phyloP scores from a whole-genome alignment of 192 early-diverging fungal genomes.

The Backusella westeae region DNA sequence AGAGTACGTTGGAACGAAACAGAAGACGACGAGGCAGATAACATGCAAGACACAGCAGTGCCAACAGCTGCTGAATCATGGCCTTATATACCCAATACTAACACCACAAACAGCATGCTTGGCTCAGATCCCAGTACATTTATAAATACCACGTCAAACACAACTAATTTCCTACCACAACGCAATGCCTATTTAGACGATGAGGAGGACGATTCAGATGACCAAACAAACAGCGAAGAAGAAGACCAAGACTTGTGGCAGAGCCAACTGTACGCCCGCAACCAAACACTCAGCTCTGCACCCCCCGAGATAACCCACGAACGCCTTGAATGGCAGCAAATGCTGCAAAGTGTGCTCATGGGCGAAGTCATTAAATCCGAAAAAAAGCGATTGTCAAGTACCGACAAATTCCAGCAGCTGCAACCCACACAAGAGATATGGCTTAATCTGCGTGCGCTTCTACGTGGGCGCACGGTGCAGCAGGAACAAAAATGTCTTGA shows the following conservation, averaged over 20 bases:
- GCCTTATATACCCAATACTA: constrained; percentile 1
- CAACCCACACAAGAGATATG: constrained; percentile 60
- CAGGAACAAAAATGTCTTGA: constrained; percentile 71
- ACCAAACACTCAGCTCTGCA: constrained; percentile 12
- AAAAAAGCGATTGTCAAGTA: constrained; percentile 65
- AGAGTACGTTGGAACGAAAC: constrained; percentile 26
- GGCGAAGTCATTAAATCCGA: constrained; percentile 88
- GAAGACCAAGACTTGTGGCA: constrained; percentile 17
- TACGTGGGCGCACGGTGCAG: constrained; percentile 55
- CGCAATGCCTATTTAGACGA: constrained; percentile 4
- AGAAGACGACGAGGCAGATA: not conserved
- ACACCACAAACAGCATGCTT: not conserved
- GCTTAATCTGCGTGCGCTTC: constrained; percentile 65
- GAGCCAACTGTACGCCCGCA: constrained; percentile 21
- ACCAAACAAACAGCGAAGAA: constrained; percentile 10
- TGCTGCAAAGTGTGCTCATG: constrained; percentile 76
- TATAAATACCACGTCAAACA: not conserved
- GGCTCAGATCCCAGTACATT: not conserved
- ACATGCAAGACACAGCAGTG: not conserved
- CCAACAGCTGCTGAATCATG: not conserved
- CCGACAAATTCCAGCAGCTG: constrained; percentile 40
- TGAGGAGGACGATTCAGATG: constrained; percentile 6
- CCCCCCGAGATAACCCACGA: constrained; percentile 54
- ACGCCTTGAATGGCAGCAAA: constrained; percentile 82
- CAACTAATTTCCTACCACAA: not conserved